Evolutionary conservation across 768 basidiomycete genomes (phyloP), one percentile per base, ranked within the genome.

Genomic region (Pholiota molesta): DNA sequence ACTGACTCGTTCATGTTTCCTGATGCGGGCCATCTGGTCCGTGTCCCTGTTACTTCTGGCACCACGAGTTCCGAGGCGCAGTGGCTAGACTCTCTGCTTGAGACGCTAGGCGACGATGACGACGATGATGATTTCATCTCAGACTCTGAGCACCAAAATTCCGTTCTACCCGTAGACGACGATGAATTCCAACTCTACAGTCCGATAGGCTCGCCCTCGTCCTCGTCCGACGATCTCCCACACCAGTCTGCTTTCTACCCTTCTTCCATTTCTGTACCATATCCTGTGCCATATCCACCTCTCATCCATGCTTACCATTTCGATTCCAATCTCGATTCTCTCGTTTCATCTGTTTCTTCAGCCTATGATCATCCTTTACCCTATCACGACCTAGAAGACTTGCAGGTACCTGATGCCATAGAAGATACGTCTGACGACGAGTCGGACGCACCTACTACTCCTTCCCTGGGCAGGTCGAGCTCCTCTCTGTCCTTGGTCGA

Each of bases 361-460:
- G 73, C 76, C 23, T 79, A 79, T 77, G 78, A 83, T 71, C 82
- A 85, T 70, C 80, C 88, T 51, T 79, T 89, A 49, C 86, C 91
- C 59, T 89, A 88, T 66, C 83, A 81, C 69, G 80, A 86, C 67
- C 65, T 75, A 64, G 85, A 89, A 75, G 86, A 90, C 75, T 69
- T 84, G 65, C 89, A 89, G 68, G 88, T 86, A 33, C 91, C 90
- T 47, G 91, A 92, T 69, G 86, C 90, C 44, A 90, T 92, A 81
- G 91, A 92, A 73, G 91, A 93, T 74, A 85, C 83, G 39, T 93
- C 91, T 49, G 92, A 93, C 76, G 91, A 93, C 77, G 92, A 92
- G 78, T 91, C 91, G 16, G 91, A 93, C 67, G 77, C 83, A 5
- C 83, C 80, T 10, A 82, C 83, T 10, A 87, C 89, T 7, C 89